phyloP scores from a whole-genome alignment of 108 stramenopile genomes.

The Cyclostephanos invisitatus region DNA sequence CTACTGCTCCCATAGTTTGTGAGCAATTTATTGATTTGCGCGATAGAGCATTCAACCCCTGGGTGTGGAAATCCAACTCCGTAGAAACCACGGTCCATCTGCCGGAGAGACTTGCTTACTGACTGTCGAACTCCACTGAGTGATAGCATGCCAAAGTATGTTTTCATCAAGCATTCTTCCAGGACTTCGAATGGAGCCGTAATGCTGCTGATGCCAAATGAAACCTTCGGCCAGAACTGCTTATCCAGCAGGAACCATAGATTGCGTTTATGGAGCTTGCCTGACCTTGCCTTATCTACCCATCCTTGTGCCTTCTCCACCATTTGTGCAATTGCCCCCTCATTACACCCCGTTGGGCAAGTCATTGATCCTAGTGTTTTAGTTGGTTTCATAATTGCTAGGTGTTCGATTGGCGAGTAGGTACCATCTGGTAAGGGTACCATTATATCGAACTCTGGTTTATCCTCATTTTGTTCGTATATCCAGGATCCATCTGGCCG shows the following conservation, averaged over 20 bases:
- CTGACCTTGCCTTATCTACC: slow-evolving; percentile 8
- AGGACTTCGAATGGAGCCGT: background rate
- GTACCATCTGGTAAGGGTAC: slow-evolving; percentile 1
- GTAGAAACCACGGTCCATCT: slow-evolving; percentile 6
- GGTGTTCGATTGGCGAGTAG: background rate
- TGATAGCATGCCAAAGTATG: background rate
- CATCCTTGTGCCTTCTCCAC: slow-evolving; percentile 17
- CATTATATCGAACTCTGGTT: no score
- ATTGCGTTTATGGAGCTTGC: slow-evolving; percentile 6
- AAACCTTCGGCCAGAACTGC: slow-evolving; percentile 22
- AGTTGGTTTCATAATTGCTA: background rate
- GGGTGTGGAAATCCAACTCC: slow-evolving; percentile 5
- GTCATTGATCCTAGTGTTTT: slow-evolving; percentile 22
- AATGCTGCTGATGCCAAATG: slow-evolving; percentile 11
- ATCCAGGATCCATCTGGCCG: no score
- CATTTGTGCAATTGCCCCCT: background rate
- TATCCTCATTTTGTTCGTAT: no score
- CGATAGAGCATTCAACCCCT: background rate
- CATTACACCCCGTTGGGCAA: background rate
- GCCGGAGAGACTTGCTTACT: background rate
- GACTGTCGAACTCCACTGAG: background rate
- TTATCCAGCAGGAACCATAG: slow-evolving; percentile 5
- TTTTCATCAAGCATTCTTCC: background rate
- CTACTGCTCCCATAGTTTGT: slow-evolving; percentile 10
- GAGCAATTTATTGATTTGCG: slow-evolving; percentile 8